Conservation (phyloP, 148 eudicot genomes). For the Agrostemma githago region DNA sequence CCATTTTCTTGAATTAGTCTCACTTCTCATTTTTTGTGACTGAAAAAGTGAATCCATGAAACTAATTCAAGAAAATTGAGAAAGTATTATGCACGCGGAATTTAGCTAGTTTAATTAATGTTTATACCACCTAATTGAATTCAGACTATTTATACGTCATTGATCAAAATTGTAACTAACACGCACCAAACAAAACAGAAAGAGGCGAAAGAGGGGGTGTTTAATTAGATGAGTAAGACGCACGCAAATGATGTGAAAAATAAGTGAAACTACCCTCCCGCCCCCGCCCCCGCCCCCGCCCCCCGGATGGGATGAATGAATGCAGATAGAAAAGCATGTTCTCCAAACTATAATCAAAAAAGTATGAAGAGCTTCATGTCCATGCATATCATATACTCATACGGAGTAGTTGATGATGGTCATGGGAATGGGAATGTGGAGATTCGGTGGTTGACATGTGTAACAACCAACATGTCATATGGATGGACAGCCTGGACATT, state of each 20-base stretch:
- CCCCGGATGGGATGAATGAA: background rate
- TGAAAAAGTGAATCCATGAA: no score
- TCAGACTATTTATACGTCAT: background rate
- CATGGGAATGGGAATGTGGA: slow-evolving; percentile 24
- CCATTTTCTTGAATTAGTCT: no score
- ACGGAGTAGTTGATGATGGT: slow-evolving; percentile 16
- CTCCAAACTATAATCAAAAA: background rate
- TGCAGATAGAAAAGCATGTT: background rate
- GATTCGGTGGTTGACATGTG: slow-evolving; percentile 42
- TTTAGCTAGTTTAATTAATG: background rate
- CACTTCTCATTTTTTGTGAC: no score
- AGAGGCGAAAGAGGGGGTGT: background rate
- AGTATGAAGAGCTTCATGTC: background rate
- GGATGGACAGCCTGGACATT: slow-evolving; percentile 27
- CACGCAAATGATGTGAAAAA: slow-evolving; percentile 9
- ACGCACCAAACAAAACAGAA: background rate
- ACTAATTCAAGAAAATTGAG: no score
- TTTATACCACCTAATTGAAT: background rate
- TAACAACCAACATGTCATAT: slow-evolving; percentile 33
- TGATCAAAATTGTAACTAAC: background rate
- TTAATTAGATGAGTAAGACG: background rate
- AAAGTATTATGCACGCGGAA: no score
- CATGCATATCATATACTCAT: slow-evolving; percentile 14
- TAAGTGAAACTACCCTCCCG: slow-evolving; percentile 14
- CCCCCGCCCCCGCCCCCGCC: no score